Base-by-base conservation (phyloP, 495 filamentous ascomycete genomes). In the Terfezia boudieri region DNA sequence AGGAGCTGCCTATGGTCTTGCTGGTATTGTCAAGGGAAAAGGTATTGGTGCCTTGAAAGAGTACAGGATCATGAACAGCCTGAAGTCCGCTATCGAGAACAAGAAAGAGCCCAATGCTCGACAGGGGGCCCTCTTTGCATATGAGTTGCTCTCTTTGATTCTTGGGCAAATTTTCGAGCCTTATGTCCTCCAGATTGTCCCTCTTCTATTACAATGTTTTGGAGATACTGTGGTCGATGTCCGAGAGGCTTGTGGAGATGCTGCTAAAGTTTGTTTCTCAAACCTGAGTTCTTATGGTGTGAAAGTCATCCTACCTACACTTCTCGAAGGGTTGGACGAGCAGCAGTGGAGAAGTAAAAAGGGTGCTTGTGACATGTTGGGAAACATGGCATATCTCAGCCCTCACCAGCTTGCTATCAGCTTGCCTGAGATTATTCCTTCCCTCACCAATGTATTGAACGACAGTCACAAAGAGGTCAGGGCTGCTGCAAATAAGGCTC, bases 381-480 rank as follows among this genome's bases (percentile, higher is more conserved):
- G 90, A 63, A 89, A 89, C 54, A 96, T 96, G 89, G 92, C 90
- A 9, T 96, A 98, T 64, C 75, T 98, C 16, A 88, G 94, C 61
- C 90, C 90, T 7, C 80, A 95, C 55, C 90, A 96, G 63, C 74
- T 98, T 14, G 87, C 90, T 1, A 75, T 82, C 53, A 95, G 87
- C 62, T 68, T 98, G 57, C 92, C 90, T 0, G 86, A 89, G 53
- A 98, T 98, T 56, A 98, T 98, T 58, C 90, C 90, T 22, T 89
- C 92, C 8, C 73, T 96, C 55, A 96, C 90, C 0, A 75, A 80
- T 43, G 90, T 96, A 1, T 72, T 98, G 48, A 98, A 94, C 60
- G 90, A 96, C 69, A 94, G 86, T 53, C 90, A 98, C 68, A 98
- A 96, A 68, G 90, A 98, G 62, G 90, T 98, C 11, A 76, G 90